Percentiles rank a stretch among this genome's conserved stretches.
Evolutionary conservation across 108 stramenopile species (phyloP).

Genomic region (Skeletonema marinoi): DNA sequence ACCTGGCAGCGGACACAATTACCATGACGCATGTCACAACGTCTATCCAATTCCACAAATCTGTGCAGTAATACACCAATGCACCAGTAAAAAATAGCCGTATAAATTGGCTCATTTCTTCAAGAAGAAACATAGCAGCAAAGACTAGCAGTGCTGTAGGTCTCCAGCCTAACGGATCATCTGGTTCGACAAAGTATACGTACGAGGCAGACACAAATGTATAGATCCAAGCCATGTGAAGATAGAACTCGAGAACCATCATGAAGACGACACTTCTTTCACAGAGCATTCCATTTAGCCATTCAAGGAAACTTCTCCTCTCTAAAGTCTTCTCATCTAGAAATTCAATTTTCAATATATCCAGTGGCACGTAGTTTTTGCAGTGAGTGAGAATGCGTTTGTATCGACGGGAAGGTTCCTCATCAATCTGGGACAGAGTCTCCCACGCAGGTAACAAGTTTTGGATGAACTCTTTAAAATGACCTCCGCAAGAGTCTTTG

Average conservation of each 20-base stretch:
- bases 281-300: neutral
- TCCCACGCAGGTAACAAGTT: too few species aligned
- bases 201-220: neutral
- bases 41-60: slow-evolving; percentile 8
- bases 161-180: neutral
- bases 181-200: neutral
- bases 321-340: neutral
- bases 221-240: neutral
- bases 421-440: too few species aligned
- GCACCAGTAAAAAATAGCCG: neutral
- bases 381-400: neutral
- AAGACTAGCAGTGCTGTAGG: slow-evolving; percentile 1
- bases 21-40: neutral
- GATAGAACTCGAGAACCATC: slow-evolving; percentile 2
- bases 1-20: neutral
- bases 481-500: too few species aligned
- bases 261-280: neutral
- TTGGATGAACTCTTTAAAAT: too few species aligned
- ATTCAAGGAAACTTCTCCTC: neutral
- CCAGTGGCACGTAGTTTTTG: slow-evolving; percentile 3
- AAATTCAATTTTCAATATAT: neutral
- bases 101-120: neutral
- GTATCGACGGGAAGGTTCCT: too few species aligned
- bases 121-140: neutral
- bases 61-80: neutral